phyloP scores from a whole-genome alignment of 164 flowering plant species.

The Paratinospora sagittata region DNA sequence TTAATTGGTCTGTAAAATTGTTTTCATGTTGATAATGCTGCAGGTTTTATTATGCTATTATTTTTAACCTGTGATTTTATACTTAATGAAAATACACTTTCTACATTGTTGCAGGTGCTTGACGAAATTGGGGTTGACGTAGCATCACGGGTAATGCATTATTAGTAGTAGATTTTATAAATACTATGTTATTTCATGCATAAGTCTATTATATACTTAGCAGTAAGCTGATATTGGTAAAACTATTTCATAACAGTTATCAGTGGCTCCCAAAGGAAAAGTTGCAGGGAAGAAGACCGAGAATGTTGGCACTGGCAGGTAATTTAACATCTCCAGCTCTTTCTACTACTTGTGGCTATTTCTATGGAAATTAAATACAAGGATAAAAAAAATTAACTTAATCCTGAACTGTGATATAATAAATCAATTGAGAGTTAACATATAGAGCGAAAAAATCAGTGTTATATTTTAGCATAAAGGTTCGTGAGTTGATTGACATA shows the following conservation, averaged over 20 bases:
- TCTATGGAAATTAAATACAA: neutral
- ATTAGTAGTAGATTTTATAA: neutral
- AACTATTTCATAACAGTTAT: conserved; percentile 43
- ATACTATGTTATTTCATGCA: neutral
- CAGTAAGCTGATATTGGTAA: conserved; percentile 14
- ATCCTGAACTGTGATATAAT: too few species aligned
- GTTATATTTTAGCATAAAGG: too few species aligned
- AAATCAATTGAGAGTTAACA: too few species aligned
- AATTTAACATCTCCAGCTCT: conserved; percentile 3
- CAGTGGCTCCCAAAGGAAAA: conserved; percentile 89
- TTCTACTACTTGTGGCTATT: neutral
- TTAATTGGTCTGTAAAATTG: neutral
- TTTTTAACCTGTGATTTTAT: neutral
- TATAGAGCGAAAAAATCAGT: too few species aligned
- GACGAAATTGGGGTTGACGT: conserved; percentile 96
- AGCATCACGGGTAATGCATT: conserved; percentile 93
- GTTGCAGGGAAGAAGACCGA: conserved; percentile 59
- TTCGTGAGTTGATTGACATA: too few species aligned
- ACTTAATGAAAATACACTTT: neutral
- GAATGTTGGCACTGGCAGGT: conserved; percentile 78
- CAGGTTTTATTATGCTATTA: neutral
- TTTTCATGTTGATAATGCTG: neutral
- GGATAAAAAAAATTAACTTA: too few species aligned
- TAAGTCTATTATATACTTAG: neutral
- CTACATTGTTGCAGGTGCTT: conserved; percentile 54